These are phyloP conservation scores for Penicillium palitans DNA, from an alignment of 2,329 filamentous ascomycete genomes.

Conservation along the genomic window DNA sequence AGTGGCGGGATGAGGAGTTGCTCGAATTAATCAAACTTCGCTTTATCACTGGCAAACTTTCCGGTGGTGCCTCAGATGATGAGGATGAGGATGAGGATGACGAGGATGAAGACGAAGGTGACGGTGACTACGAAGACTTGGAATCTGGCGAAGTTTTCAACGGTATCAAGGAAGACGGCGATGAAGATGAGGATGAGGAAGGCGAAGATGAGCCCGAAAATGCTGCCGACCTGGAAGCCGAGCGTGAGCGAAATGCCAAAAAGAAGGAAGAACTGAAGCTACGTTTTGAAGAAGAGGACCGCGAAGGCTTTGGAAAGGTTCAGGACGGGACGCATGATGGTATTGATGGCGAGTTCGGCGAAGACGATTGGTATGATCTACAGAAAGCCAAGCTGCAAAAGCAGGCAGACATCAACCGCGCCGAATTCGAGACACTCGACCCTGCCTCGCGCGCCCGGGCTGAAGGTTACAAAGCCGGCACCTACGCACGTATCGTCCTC, in stretches of 20 bases:
- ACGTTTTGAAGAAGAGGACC: conserved; percentile 94
- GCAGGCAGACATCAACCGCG: conserved; percentile 93
- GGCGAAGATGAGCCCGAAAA: conserved; percentile 48
- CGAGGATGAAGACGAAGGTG: conserved; percentile 66
- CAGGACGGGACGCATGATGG: conserved; percentile 77
- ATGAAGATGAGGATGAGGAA: conserved; percentile 55
- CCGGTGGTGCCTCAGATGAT: conserved; percentile 56
- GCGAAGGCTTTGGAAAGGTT: conserved; percentile 84
- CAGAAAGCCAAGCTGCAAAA: conserved; percentile 95
- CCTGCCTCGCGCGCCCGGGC: conserved; percentile 78
- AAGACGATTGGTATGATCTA: conserved; percentile 98
- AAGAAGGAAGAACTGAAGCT: conserved; percentile 92
- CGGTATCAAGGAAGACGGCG: conserved; percentile 43
- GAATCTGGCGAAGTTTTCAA: conserved; percentile 67
- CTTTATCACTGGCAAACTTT: conserved; percentile 70
- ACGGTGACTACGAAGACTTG: conserved; percentile 81
- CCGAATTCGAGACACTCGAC: conserved; percentile 86
- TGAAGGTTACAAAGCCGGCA: conserved; percentile 88
- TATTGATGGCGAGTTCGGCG: conserved; percentile 74
- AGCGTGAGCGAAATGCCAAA: conserved; percentile 85
- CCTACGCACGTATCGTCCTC: conserved; percentile 87
- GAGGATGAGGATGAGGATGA: conserved; percentile 54
- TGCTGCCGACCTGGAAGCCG: conserved; percentile 68
- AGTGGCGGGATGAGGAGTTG: conserved; percentile 79
- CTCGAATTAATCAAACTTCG: conserved; percentile 71